Evolutionary conservation across 306 rosid species (phyloP).

Genomic region (Quercus agrifolia): DNA sequence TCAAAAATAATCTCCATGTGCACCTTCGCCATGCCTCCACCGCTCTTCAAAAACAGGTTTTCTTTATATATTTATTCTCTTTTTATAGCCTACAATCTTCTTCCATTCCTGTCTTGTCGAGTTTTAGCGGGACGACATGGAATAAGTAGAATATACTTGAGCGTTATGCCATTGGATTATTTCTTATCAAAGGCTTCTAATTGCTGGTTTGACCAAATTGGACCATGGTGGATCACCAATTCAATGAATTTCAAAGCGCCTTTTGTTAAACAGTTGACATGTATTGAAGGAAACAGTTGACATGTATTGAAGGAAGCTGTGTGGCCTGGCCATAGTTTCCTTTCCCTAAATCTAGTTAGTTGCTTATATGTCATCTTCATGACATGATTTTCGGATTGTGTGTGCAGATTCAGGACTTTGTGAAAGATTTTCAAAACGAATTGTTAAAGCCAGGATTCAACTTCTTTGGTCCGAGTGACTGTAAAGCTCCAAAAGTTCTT

Average conservation of each 20-base stretch:
- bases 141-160: not conserved
- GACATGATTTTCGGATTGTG: conserved; percentile 21
- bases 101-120: too few relatives aligned
- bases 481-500: conserved; percentile 99
- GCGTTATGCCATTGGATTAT: not conserved
- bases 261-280: too few relatives aligned
- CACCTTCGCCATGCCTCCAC: conserved; percentile 95
- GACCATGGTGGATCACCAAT: too few relatives aligned
- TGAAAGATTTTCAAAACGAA: conserved; percentile 81
- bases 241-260: too few relatives aligned
- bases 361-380: conserved; percentile 3
- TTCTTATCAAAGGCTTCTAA: not conserved
- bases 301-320: not conserved
- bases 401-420: conserved; percentile 85
- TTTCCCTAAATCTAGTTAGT: not conserved
- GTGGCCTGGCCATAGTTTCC: not conserved
- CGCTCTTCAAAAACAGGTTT: conserved; percentile 93
- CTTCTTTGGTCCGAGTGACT: conserved; percentile 94
- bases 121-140: too few relatives aligned
- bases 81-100: too few relatives aligned
- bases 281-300: not conserved
- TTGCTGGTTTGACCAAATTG: too few relatives aligned
- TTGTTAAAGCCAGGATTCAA: conserved; percentile 84
- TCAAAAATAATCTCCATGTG: conserved; percentile 76
- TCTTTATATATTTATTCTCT: not conserved